Evolutionary conservation across 1,284 basidiomycete species (phyloP), one percentile per base, ranked within the genome.

Genomic region (Sparassis latifolia): DNA sequence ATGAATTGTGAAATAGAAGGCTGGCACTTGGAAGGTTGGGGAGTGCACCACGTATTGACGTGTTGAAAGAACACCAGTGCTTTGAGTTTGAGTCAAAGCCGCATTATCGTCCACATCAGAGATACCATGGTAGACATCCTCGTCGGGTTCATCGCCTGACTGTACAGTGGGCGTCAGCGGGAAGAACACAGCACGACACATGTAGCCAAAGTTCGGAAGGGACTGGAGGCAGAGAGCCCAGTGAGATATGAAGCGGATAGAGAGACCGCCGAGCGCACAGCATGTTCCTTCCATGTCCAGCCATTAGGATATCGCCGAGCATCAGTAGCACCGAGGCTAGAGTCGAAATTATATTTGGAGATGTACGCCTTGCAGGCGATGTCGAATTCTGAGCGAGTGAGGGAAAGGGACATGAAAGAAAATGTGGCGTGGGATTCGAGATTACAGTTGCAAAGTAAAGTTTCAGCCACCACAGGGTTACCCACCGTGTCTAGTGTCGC

Each of bases 1-100:
- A 56, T 84, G 76, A 12, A 85, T 67, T 5, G 78, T 76, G 66
- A 92, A 91, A 68, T 90, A 92, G 59, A 92, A 85, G 0, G 81
- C 75, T 7, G 89, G 89, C 1, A 90, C 87, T 59, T 76, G 79
- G 62, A 84, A 92, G 1, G 85, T 84, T 4, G 82, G 68, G 20
- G 88, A 89, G 62, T 80, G 84, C 28, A 82, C 83, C 42, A 92
- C 71, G 50, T 78, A 83, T 65, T 91, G 82, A 32, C 72, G 67
- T 54, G 73, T 80, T 42, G 65, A 69, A 41, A 83, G 20, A 4
- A 51, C 42, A 4, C 58, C 58, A 4, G 40, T 27, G 4, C 58
- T 12, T 10, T 27, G 6, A 49, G 61, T 53, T 33, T 45, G 9
- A 10, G 50, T 47, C 0, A 35, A 33, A 2, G 52, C 47, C 12